Conservation (phyloP, 495 filamentous ascomycete genomes). For the Penicillium cataractarum region DNA sequence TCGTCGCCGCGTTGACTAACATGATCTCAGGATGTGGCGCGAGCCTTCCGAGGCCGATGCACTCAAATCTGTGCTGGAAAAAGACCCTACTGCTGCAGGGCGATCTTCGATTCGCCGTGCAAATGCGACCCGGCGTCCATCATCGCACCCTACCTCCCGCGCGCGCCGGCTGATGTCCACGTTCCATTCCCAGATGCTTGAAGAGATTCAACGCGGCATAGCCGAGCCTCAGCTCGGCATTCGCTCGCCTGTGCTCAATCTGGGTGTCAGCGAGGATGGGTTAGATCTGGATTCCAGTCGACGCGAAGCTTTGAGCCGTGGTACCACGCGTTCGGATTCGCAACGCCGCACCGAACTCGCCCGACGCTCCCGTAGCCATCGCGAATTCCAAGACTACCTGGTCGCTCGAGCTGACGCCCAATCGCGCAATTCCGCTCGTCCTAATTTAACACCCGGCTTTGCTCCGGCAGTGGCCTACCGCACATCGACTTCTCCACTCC, state of each 20-base stretch:
- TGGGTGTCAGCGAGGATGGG: conserved; percentile 35
- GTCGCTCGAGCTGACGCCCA: conserved; percentile 27
- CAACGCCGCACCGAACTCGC: conserved; percentile 36
- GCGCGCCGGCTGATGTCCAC: conserved; percentile 36
- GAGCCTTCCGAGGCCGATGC: conserved; percentile 54
- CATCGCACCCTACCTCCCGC: conserved; percentile 33
- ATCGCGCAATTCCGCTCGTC: not conserved
- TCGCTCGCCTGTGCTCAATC: conserved; percentile 38
- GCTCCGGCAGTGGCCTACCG: conserved; percentile 48
- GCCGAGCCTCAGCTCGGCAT: conserved; percentile 29
- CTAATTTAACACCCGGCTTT: conserved; percentile 47
- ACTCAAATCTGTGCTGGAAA: conserved; percentile 59
- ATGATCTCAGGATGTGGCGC: conserved; percentile 56
- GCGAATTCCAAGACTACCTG: conserved; percentile 31
- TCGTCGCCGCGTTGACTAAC: conserved; percentile 30
- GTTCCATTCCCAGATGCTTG: conserved; percentile 44
- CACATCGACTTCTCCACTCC: conserved; percentile 29
- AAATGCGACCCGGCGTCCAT: conserved; percentile 44
- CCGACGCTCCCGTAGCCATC: conserved; percentile 38
- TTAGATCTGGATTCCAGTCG: conserved; percentile 38
- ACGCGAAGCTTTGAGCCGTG: conserved; percentile 32
- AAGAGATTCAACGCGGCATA: conserved; percentile 49
- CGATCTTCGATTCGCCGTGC: conserved; percentile 76
- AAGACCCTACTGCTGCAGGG: conserved; percentile 59
- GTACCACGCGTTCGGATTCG: conserved; percentile 21